These are phyloP conservation scores for Inga laurina DNA, from an alignment of 306 rosid species.

Conservation along the genomic window DNA sequence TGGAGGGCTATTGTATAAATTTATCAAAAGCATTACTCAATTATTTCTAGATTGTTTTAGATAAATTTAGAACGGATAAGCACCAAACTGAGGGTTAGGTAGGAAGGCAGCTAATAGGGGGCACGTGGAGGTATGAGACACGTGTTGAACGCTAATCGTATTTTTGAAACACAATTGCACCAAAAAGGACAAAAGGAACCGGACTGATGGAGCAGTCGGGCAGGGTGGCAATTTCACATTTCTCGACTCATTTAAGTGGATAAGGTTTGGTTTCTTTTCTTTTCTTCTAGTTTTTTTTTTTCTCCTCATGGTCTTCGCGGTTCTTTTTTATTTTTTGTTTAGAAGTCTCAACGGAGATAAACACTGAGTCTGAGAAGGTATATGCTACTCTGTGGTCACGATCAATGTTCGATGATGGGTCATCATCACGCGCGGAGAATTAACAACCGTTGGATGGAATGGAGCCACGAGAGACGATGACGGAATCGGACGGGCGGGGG, in stretches of 20 bases:
- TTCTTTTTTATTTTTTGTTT: not conserved
- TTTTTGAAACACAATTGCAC: not conserved
- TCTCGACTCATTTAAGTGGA: slow-evolving; percentile 14
- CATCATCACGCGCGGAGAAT: not conserved
- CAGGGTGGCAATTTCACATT: slow-evolving; percentile 26
- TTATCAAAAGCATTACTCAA: not conserved
- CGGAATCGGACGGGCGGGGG: slow-evolving; percentile 24
- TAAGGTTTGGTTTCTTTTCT: slow-evolving; percentile 10
- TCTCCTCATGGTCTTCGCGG: too few species aligned
- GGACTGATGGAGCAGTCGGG: not conserved
- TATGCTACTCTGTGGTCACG: not conserved
- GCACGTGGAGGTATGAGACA: not conserved
- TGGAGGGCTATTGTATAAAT: not conserved
- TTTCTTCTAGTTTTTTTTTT: not conserved
- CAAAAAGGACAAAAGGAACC: slow-evolving; percentile 19
- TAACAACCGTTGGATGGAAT: not conserved
- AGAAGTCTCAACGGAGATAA: not conserved
- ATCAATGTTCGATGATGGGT: not conserved
- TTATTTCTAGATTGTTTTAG: not conserved
- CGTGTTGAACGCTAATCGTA: not conserved
- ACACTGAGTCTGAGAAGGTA: not conserved
- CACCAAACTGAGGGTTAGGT: not conserved
- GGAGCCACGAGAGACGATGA: too few species aligned
- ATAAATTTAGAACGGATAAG: not conserved
- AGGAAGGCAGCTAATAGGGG: not conserved